Base-by-base conservation (phyloP, 2,329 filamentous ascomycete species). In the Tetracladium maxilliforme region DNA sequence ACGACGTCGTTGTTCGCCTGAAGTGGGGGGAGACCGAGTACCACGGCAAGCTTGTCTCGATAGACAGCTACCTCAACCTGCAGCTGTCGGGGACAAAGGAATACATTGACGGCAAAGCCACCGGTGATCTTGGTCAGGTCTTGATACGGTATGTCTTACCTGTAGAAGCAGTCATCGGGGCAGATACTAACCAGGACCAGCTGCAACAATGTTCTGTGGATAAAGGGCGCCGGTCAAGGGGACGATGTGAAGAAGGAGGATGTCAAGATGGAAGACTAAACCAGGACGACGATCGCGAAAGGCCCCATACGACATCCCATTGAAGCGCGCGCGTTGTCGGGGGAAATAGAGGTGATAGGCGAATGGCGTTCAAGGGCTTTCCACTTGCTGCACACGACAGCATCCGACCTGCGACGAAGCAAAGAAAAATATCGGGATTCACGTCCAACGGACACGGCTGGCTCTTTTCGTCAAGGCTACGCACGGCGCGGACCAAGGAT, bases 1-100 rank as follows among this genome's bases (percentile, higher is more conserved):
- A 92, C 52, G 71, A 87, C 45, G 75, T 98, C 45, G 64, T 86
- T 35, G 79, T 98, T 35, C 82, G 86, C 42, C 69, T 98, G 36
- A 98, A 98, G 68, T 98, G 90, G 90, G 84, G 83, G 41, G 77
- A 94, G 54, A 90, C 83, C 31, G 90, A 98, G 54, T 98, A 98
- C 69, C 92, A 87, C 52, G 90, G 90, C 49, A 70, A 71, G 37
- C 70, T 98, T 34, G 80, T 93, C 46, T 87, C 79, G 42, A 81
- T 92, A 46, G 90, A 98, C 59, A 84, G 80, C 47, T 98, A 98
- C 63, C 95, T 98, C 87, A 98, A 98, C 61, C 74, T 98, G 36
- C 84, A 95, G 58, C 69, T 98, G 35, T 73, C 75, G 37, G 76
- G 78, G 42, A 86, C 87, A 25, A 81, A 93, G 56, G 90, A 98